These are phyloP conservation scores for Xylaria intraflava DNA, from an alignment of 495 filamentous ascomycete genomes.

Conservation along the genomic window DNA sequence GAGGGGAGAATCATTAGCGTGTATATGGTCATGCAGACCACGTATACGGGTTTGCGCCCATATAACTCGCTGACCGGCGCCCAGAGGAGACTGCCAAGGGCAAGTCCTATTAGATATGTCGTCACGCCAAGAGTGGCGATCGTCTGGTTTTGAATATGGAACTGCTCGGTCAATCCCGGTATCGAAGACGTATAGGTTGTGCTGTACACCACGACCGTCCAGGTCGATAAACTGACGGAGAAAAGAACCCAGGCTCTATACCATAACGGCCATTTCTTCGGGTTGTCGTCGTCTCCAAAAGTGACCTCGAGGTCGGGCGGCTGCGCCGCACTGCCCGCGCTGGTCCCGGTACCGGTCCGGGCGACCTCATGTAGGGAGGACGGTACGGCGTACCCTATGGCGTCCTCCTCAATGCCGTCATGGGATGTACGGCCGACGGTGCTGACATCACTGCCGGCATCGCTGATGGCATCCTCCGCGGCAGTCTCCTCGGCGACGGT, in stretches of 20 bases:
- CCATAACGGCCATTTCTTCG: conserved; percentile 65
- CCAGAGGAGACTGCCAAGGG: conserved; percentile 62
- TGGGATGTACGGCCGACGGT: conserved; percentile 16
- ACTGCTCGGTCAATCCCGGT: conserved; percentile 60
- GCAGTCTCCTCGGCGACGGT: no score
- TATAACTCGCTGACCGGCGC: conserved; percentile 73
- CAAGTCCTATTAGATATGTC: conserved; percentile 70
- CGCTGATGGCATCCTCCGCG: conserved; percentile 16
- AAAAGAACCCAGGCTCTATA: conserved; percentile 59
- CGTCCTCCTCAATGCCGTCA: conserved; percentile 29
- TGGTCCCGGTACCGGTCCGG: conserved; percentile 37
- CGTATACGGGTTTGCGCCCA: conserved; percentile 68
- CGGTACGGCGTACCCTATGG: conserved; percentile 33
- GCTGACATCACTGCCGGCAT: conserved; percentile 20
- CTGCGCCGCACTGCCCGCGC: conserved; percentile 51
- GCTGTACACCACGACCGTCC: conserved; percentile 75
- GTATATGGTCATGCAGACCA: conserved; percentile 55
- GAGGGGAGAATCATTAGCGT: conserved; percentile 64
- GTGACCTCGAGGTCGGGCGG: conserved; percentile 69
- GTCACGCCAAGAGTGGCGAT: conserved; percentile 71
- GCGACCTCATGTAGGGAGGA: conserved; percentile 23
- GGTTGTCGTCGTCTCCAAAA: conserved; percentile 65
- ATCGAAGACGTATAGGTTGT: conserved; percentile 73
- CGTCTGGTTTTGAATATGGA: conserved; percentile 47
- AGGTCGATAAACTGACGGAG: conserved; percentile 64